These are phyloP conservation scores for Neobulgaria alba DNA, from an alignment of 2,329 filamentous ascomycete genomes.

Conservation along the genomic window DNA sequence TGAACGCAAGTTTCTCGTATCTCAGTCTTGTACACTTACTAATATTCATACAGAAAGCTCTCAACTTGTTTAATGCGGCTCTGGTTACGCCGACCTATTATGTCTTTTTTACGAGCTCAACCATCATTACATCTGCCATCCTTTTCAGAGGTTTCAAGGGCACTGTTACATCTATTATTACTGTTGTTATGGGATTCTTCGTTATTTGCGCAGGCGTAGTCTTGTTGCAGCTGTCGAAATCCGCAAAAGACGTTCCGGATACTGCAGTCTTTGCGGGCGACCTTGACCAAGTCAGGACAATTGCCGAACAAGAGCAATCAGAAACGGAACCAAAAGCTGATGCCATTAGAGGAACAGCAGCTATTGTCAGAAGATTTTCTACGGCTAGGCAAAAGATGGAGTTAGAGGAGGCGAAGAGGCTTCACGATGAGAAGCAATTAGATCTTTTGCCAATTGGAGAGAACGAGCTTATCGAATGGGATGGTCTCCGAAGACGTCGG, in stretches of 20 bases:
- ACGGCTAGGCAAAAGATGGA: slow-evolving; percentile 68
- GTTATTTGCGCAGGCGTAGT: slow-evolving; percentile 91
- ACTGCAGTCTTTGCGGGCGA: slow-evolving; percentile 86
- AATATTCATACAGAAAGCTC: slow-evolving; percentile 66
- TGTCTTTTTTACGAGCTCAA: slow-evolving; percentile 93
- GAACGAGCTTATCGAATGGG: slow-evolving; percentile 74
- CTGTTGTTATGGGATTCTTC: slow-evolving; percentile 87
- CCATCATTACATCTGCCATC: slow-evolving; percentile 87
- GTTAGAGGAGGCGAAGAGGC: slow-evolving; percentile 65
- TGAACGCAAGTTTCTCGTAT: slow-evolving; percentile 63
- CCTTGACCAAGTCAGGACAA: slow-evolving; percentile 88
- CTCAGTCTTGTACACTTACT: slow-evolving; percentile 2
- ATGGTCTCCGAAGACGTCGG: slow-evolving; percentile 71
- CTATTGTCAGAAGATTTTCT: slow-evolving; percentile 78
- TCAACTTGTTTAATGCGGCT: slow-evolving; percentile 94
- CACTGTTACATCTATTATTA: slow-evolving; percentile 68
- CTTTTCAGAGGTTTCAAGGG: slow-evolving; percentile 93
- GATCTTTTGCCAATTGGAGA: slow-evolving; percentile 73
- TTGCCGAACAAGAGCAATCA: slow-evolving; percentile 91
- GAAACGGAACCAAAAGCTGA: slow-evolving; percentile 95
- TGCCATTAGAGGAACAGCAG: slow-evolving; percentile 83
- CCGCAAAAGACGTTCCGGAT: slow-evolving; percentile 93
- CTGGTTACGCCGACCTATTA: slow-evolving; percentile 98
- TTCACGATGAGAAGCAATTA: slow-evolving; percentile 68
- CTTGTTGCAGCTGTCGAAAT: slow-evolving; percentile 91